phyloP scores from a whole-genome alignment of 2,329 filamentous ascomycete species.

The Aspergillus sp. region DNA sequence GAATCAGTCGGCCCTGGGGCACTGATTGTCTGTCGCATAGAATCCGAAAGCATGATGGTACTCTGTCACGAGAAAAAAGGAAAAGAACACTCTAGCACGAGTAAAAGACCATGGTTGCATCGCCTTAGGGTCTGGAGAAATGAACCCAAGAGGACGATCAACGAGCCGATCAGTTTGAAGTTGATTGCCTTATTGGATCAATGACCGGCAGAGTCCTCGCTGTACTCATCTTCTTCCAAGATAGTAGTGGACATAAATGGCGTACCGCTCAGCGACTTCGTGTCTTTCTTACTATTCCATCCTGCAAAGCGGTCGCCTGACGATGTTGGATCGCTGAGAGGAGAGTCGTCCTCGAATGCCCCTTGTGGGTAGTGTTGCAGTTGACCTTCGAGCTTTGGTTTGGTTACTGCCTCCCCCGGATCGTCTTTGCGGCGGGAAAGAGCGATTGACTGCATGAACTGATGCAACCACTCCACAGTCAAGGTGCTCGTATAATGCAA shows the following conservation, averaged over 20 bases:
- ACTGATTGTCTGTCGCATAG: background rate
- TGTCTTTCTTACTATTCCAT: slow-evolving; percentile 2
- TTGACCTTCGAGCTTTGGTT: slow-evolving; percentile 7
- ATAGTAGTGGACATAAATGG: slow-evolving; percentile 18
- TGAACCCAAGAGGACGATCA: background rate
- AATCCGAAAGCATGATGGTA: background rate
- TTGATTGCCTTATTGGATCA: background rate
- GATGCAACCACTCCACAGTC: slow-evolving; percentile 41
- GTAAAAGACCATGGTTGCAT: too few relatives aligned
- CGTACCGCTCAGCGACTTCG: background rate
- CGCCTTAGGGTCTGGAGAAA: background rate
- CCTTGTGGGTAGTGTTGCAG: slow-evolving; percentile 10
- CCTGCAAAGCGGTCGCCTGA: slow-evolving; percentile 1
- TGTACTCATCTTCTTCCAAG: slow-evolving; percentile 24
- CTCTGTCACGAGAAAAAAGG: slow-evolving; percentile 1
- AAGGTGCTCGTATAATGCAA: slow-evolving; percentile 50
- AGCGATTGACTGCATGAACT: slow-evolving; percentile 34
- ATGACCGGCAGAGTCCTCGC: slow-evolving; percentile 7
- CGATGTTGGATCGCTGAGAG: background rate
- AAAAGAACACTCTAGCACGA: background rate
- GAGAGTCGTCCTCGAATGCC: slow-evolving; percentile 4
- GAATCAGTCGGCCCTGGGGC: background rate
- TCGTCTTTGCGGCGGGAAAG: slow-evolving; percentile 1
- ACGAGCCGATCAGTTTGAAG: background rate
- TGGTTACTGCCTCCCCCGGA: background rate